Base-by-base conservation (phyloP, 306 rosid species). In the Sesbania bispinosa region DNA sequence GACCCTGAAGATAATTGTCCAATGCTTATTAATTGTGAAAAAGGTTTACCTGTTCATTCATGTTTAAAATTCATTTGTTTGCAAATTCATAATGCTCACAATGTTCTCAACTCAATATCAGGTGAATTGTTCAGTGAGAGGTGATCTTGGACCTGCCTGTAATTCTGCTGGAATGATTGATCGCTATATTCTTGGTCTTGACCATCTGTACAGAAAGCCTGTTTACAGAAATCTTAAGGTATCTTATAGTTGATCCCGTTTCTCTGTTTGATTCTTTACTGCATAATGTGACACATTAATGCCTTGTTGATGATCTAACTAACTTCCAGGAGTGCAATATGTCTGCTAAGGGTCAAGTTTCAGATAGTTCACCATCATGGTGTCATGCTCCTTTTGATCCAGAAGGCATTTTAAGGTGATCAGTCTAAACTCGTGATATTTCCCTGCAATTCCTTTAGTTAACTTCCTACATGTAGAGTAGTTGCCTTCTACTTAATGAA, bases 81-180 rank as follows among this genome's bases (percentile, higher is more conserved):
- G 19, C 15, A 36, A 29, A 6, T 27, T 75, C 43, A 19, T 59
- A 50, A 27, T 69, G 53, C 18, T 60, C 23, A 7, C 66, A 27
- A 74, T 78, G 75, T 86, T 77, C 71, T 84, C 79, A 42, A 53
- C 19, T 60, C 39, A 29, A 59, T 77, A 50, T 76, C 77, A 92
- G 98, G 93, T 92, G 73, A 90, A 87, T 71, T 93, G 98, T 85
- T 85, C 92, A 1, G 75, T 87, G 67, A 88, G 93, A 85, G 97
- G 98, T 38, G 91, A 88, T 71, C 86, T 88, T 71, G 93, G 93
- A 61, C 98, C 98, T 69, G 98, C 86, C 38, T 93, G 98, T 73
- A 93, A 88, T 84, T 84, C 98, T 71, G 97, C 93, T 29, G 92
- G 92, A 77, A 84, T 90, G 97, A 90, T 93, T 32, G 98, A 93